Conservation (phyloP, 2,329 filamentous ascomycete genomes). For the Fusarium pseudonygamai region DNA sequence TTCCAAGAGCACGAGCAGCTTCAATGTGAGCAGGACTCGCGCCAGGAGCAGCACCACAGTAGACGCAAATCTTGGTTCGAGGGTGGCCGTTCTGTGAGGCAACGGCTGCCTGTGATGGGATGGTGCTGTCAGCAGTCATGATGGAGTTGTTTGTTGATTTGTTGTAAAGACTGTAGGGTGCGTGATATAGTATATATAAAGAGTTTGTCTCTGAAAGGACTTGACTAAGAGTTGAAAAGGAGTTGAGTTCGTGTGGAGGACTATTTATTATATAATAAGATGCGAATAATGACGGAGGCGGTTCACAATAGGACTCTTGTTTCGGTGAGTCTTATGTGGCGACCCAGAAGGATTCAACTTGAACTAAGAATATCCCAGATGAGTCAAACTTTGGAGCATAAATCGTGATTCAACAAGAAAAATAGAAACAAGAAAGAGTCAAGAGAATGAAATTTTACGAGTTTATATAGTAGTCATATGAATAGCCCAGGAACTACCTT, state of each 20-base stretch:
- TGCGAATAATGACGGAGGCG: slow-evolving; percentile 11
- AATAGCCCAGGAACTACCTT: background rate
- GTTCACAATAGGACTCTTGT: slow-evolving; percentile 8
- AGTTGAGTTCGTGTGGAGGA: background rate
- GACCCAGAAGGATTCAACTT: background rate
- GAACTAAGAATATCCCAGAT: slow-evolving; percentile 14
- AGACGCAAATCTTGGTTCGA: slow-evolving; percentile 84
- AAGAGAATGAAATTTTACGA: background rate
- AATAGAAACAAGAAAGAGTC: background rate
- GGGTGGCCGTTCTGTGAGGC: slow-evolving; percentile 45
- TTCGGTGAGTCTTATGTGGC: slow-evolving; percentile 21
- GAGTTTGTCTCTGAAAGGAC: background rate
- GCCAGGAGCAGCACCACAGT: slow-evolving; percentile 86
- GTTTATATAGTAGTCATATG: slow-evolving; percentile 28
- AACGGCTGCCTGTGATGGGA: slow-evolving; percentile 15
- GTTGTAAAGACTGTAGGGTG: background rate
- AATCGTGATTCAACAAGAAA: slow-evolving; percentile 3
- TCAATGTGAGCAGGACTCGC: slow-evolving; percentile 78
- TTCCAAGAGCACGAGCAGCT: slow-evolving; percentile 79
- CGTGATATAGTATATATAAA: background rate
- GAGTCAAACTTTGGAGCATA: slow-evolving; percentile 6
- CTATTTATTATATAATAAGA: background rate
- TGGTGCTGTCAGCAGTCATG: slow-evolving; percentile 45
- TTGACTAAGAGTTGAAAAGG: background rate
- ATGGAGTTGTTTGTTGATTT: slow-evolving; percentile 12